Percentiles rank a stretch among this genome's conserved stretches.
These are phyloP conservation scores for maize (Zea mays) DNA, from an alignment of 176 grass and related monocot genomes.

Conservation along the genomic window DNA sequence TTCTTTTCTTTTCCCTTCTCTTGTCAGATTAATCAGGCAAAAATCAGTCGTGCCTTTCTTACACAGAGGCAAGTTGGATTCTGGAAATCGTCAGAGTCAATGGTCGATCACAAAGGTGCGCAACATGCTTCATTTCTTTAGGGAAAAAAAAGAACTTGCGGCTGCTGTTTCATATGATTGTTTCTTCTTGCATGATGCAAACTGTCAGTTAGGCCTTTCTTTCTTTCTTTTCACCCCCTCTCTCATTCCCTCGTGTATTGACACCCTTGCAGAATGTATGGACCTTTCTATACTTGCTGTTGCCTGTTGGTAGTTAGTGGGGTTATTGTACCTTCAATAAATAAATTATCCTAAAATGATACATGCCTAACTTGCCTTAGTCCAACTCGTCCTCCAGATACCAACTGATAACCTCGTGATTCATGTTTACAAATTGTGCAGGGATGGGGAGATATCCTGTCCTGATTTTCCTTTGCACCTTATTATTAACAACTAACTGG, in stretches of 20 bases:
- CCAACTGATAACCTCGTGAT: neutral
- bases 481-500: constrained; percentile 5
- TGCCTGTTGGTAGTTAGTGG: constrained; percentile 37
- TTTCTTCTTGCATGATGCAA: constrained; percentile 45
- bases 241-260: constrained; percentile 30
- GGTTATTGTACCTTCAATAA: constrained; percentile 35
- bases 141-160: neutral
- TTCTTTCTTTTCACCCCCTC: neutral
- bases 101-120: constrained; percentile 43
- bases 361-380: constrained; percentile 30
- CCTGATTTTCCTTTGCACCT: neutral
- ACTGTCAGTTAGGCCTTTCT: constrained; percentile 14
- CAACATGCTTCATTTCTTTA: constrained; percentile 19
- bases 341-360: constrained; percentile 44
- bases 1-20: neutral
- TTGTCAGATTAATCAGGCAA: constrained; percentile 16
- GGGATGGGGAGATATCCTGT: neutral
- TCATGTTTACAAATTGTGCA: constrained; percentile 11
- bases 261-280: constrained; percentile 14
- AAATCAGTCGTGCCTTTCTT: constrained; percentile 18
- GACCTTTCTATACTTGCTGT: constrained; percentile 2
- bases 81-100: constrained; percentile 56
- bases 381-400: constrained; percentile 21
- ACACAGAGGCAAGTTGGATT: constrained; percentile 53
- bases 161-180: constrained; percentile 15